Base-by-base conservation (phyloP, 2,329 filamentous ascomycete genomes). In the Fusarium torulosum region DNA sequence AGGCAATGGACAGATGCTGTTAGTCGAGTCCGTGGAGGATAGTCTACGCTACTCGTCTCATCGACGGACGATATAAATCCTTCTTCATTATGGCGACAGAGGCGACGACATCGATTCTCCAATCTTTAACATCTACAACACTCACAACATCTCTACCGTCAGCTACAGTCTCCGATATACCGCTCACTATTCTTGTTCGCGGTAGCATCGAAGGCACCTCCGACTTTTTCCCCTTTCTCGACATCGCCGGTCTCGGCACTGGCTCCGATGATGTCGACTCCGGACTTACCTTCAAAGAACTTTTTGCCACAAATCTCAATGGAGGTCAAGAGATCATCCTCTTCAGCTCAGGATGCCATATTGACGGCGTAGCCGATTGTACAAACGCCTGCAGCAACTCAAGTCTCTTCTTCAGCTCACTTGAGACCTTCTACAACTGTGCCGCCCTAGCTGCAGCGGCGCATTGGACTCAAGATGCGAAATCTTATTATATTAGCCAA, bases 381-480 rank as follows among this genome's bases (percentile, higher is more conserved):
- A 72, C 76, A 2, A 60, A 61, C 17, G 78, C 77, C 23, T 80
- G 78, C 71, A 72, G 74, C 47, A 67, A 71, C 43, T 66, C 74
- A 1, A 41, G 64, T 15, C 59, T 69, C 37, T 73, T 79, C 59
- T 80, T 79, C 54, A 72, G 72, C 51, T 78, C 76, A 2, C 61
- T 79, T 7, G 78, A 80, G 60, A 78, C 77, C 1, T 79, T 80
- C 45, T 79, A 79, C 71, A 79, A 80, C 65, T 80, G 78, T 44
- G 77, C 76, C 21, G 76, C 78, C 5, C 62, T 79, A 21, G 73
- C 78, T 6, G 75, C 77, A 6, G 74, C 79, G 11, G 69, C 74
- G 15, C 75, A 79, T 68, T 78, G 77, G 76, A 75, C 74, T 7
- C 69, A 68, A 19, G 74, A 77, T n/a, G 62, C 59, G 2, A 69